Evolutionary conservation across 805 yeast species (phyloP), one percentile per base, ranked within the genome.

Genomic region (Saccharomycopsis schoenii): DNA sequence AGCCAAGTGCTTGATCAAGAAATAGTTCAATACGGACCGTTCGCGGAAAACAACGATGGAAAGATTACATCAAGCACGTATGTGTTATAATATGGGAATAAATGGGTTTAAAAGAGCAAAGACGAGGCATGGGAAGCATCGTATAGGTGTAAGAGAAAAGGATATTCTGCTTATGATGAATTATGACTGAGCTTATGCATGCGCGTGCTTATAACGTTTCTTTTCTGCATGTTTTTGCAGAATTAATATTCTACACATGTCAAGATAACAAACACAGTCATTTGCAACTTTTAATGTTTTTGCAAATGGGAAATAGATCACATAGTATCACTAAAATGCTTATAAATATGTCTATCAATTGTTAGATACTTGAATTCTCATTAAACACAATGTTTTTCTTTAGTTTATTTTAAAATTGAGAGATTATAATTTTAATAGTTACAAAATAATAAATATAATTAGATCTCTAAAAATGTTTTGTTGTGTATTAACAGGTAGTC

Each of bases 11-110:
- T 88, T 61, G 80, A 88, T 66, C 96, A 90, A 74, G 81, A 83
- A 19, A 77, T 87, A 60, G 86, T 89, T 34, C 97, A 91, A 70
- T 86, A 90, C 70, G 97, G 97, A 15, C 97, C 97, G 14, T 92
- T 91, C 69, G 97, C 91, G 21, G 93, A 88, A 88, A 63, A 81
- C 88, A 8, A 74, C 86, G 21, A 77, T 78, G 60, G 86, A 83
- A 58, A 82, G 81, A 64, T 84, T 91, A 62, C 78, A 83, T 65
- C 73, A 86, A 66, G 94, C 89, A 0, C 84, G 88, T 67, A 67
- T 74, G 71, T 91, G 87, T 69, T 91, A 86, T 70, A 92, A 86
- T 72, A 70, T 73, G 58, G 85, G 83, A 61, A 71, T 74, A 29
- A 85, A 86, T 69, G 93, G 93, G 0, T 88, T 88, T 67, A 89